Conservation (phyloP, 306 rosid genomes). For the Neltuma alba region DNA sequence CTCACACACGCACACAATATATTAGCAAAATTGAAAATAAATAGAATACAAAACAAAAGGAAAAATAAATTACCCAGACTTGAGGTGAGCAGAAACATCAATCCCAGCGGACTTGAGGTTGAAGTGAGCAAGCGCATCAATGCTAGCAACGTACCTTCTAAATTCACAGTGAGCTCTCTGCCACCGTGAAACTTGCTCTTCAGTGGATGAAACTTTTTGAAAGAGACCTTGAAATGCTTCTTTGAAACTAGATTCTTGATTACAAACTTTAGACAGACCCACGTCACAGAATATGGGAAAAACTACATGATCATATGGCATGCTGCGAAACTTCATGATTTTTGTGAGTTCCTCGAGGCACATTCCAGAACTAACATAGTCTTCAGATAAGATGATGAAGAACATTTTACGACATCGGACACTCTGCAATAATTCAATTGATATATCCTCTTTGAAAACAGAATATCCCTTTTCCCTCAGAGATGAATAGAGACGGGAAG, state of each 20-base stretch:
- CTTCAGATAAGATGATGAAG: background rate
- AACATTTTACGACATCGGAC: too few species aligned
- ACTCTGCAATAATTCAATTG: accelerated
- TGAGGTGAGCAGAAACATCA: background rate
- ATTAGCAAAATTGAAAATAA: background rate
- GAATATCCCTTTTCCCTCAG: background rate
- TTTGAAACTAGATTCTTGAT: background rate
- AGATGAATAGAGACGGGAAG: background rate
- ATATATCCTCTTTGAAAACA: background rate
- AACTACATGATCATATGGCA: background rate
- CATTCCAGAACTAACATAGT: background rate
- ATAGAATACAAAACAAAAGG: background rate
- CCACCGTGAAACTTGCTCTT: background rate
- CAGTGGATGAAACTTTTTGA: background rate
- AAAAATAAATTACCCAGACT: background rate
- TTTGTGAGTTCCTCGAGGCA: background rate
- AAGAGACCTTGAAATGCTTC: background rate
- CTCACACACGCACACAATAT: background rate
- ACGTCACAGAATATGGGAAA: background rate
- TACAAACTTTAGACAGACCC: accelerated
- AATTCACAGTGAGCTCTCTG: background rate
- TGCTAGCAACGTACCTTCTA: too few species aligned
- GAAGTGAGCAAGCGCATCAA: too few species aligned
- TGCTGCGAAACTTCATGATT: background rate
- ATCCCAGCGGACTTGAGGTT: too few species aligned